Conservation (phyloP, 2,329 filamentous ascomycete species). For the Aspergillus awamori region DNA sequence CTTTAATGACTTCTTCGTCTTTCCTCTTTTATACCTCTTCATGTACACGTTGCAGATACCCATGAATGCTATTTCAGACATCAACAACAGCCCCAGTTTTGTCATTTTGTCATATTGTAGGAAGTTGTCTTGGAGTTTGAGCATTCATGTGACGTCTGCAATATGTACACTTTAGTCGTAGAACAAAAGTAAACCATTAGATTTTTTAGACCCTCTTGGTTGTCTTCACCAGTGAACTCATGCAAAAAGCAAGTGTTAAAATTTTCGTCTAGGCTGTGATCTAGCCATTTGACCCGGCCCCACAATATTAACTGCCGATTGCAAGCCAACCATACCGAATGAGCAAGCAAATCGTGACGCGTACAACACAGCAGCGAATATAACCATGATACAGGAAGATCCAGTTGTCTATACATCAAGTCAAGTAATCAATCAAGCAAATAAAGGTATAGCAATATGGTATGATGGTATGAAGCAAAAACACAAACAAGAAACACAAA, state of each 20-base stretch:
- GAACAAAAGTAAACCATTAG: neutral
- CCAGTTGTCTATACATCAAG: slow-evolving; percentile 11
- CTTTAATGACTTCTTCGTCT: neutral
- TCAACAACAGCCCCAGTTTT: neutral
- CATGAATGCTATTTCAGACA: slow-evolving; percentile 42
- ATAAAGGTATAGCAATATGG: slow-evolving; percentile 1
- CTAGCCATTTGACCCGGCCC: neutral
- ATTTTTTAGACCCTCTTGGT: neutral
- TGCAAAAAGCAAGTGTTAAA: neutral
- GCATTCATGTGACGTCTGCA: slow-evolving; percentile 33
- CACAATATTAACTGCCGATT: neutral
- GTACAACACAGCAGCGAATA: neutral
- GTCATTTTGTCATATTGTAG: neutral
- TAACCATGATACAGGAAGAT: slow-evolving; percentile 9
- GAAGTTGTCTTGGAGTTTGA: slow-evolving; percentile 14
- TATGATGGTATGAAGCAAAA: slow-evolving; percentile 5
- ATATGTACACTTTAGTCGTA: slow-evolving; percentile 3
- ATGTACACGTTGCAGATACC: slow-evolving; percentile 45
- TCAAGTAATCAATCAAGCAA: no score
- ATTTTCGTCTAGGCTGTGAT: neutral
- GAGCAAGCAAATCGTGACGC: neutral
- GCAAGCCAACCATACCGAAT: no score
- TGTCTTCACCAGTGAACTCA: no score
- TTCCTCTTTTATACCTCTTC: slow-evolving; percentile 20
- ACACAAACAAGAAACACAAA: slow-evolving; percentile 7